Percentiles rank a stretch among this genome's conserved stretches.
These are phyloP conservation scores for Nidularia pulvinata DNA, from an alignment of 768 basidiomycete genomes.

Conservation along the genomic window DNA sequence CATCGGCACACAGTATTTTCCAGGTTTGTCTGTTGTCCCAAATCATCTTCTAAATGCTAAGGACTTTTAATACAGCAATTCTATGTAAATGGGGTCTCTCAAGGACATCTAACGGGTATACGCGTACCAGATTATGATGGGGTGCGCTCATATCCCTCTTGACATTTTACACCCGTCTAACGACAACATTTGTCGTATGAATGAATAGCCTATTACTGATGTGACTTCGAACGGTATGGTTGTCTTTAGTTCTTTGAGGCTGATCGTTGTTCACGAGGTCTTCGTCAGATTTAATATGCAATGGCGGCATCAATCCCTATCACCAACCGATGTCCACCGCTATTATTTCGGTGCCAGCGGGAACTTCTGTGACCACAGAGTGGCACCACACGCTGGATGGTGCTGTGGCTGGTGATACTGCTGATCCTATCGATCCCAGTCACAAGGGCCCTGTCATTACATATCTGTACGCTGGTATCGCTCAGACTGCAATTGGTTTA, in stretches of 20 bases:
- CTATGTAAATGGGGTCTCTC: constrained; percentile 48
- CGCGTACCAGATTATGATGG: constrained; percentile 43
- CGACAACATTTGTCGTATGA: background rate
- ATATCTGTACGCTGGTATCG: constrained; percentile 37
- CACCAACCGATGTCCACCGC: constrained; percentile 33
- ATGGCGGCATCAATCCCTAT: constrained; percentile 48
- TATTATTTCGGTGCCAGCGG: constrained; percentile 44
- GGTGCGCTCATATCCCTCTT: constrained; percentile 13
- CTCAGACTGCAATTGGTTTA: background rate
- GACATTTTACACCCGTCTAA: background rate
- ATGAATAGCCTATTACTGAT: constrained; percentile 15
- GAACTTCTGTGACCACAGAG: constrained; percentile 39
- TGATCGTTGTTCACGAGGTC: background rate
- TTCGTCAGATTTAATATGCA: constrained; percentile 38
- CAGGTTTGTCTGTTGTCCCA: background rate
- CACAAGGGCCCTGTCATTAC: constrained; percentile 55
- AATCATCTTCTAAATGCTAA: background rate
- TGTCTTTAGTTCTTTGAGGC: background rate
- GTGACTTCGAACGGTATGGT: constrained; percentile 35
- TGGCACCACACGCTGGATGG: constrained; percentile 41
- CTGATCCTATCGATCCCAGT: constrained; percentile 21
- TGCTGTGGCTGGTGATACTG: constrained; percentile 26
- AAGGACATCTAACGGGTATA: constrained; percentile 41
- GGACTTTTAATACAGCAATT: constrained; percentile 26
- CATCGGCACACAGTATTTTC: background rate